A percentile compares a stretch with the other conserved stretches of the same genome.
These are phyloP conservation scores for Rhynchosporium secalis DNA, from an alignment of 2,329 filamentous ascomycete genomes.

Conservation along the genomic window DNA sequence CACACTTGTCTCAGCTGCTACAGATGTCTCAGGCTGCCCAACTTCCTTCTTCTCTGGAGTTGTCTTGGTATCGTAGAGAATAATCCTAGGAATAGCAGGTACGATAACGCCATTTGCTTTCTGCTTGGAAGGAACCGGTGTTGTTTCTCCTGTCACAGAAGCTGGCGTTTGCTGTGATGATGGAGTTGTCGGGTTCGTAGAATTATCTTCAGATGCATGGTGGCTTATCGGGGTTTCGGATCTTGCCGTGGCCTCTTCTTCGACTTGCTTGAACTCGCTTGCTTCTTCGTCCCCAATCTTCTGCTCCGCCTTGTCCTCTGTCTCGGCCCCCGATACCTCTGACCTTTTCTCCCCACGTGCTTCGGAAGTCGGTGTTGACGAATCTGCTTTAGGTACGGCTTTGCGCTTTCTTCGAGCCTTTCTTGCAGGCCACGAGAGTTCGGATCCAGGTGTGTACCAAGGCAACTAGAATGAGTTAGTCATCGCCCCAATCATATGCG, in stretches of 20 bases:
- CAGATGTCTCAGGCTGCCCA: conserved; percentile 17
- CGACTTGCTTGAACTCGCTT: neutral
- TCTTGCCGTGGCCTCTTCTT: conserved; percentile 40
- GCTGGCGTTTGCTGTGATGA: conserved; percentile 42
- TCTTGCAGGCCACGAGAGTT: conserved; percentile 51
- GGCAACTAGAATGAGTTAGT: conserved; percentile 50
- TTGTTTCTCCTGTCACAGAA: conserved; percentile 30
- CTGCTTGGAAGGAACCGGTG: conserved; percentile 35
- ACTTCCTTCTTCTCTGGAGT: conserved; percentile 22
- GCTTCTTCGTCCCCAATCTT: neutral
- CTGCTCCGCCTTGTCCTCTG: conserved; percentile 27
- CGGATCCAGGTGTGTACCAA: conserved; percentile 53
- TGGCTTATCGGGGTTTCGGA: conserved; percentile 49
- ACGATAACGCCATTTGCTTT: conserved; percentile 49
- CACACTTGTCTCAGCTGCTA: conserved; percentile 21
- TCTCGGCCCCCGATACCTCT: conserved; percentile 17
- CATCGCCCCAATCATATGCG: conserved; percentile 10
- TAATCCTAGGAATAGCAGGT: conserved; percentile 43
- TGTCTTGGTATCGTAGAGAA: conserved; percentile 35
- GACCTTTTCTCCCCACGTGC: neutral
- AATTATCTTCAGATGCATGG: conserved; percentile 42
- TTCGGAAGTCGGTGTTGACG: neutral
- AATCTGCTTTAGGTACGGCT: conserved; percentile 31
- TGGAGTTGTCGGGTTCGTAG: conserved; percentile 55
- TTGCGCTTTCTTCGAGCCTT: conserved; percentile 47